Conservation (phyloP, 805 yeast species). For the Wickerhamomyces chaumierensis region DNA sequence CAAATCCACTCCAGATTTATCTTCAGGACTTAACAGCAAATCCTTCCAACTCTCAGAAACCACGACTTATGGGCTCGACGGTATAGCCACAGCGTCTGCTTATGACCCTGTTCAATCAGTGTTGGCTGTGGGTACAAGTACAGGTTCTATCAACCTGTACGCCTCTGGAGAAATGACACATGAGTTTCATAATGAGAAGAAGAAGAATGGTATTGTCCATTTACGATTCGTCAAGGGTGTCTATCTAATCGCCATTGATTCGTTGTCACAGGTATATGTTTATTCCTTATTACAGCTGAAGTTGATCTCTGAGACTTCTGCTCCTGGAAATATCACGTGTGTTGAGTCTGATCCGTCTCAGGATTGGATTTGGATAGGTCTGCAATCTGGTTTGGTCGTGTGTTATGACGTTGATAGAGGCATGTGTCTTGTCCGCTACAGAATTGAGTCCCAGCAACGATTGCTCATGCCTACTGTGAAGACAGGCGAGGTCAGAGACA, state of each 20-base stretch:
- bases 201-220: slow-evolving; percentile 28
- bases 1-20: slow-evolving; percentile 11
- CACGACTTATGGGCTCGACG: slow-evolving; percentile 44
- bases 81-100: slow-evolving; percentile 56
- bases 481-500: slow-evolving; percentile 50
- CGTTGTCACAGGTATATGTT: slow-evolving; percentile 48
- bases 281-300: slow-evolving; percentile 58
- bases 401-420: slow-evolving; percentile 81
- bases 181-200: too few relatives aligned
- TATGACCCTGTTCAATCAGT: slow-evolving; percentile 85
- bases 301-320: slow-evolving; percentile 45
- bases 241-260: slow-evolving; percentile 65
- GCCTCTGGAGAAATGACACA: neutral
- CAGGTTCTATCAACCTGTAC: slow-evolving; percentile 54
- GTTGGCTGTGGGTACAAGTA: slow-evolving; percentile 66
- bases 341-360: slow-evolving; percentile 75
- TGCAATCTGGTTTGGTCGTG: slow-evolving; percentile 60
- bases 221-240: slow-evolving; percentile 70
- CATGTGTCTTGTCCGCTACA: slow-evolving; percentile 41
- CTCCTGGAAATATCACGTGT: slow-evolving; percentile 58
- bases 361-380: slow-evolving; percentile 79
- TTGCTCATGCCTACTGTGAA: slow-evolving; percentile 42
- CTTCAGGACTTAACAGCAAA: slow-evolving; percentile 20
- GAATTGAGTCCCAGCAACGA: slow-evolving; percentile 64
- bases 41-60: slow-evolving; percentile 23